Percentiles rank a stretch among this genome's conserved stretches.
Conservation (phyloP, 2,329 filamentous ascomycete species). For the Beauveria asiatica region DNA sequence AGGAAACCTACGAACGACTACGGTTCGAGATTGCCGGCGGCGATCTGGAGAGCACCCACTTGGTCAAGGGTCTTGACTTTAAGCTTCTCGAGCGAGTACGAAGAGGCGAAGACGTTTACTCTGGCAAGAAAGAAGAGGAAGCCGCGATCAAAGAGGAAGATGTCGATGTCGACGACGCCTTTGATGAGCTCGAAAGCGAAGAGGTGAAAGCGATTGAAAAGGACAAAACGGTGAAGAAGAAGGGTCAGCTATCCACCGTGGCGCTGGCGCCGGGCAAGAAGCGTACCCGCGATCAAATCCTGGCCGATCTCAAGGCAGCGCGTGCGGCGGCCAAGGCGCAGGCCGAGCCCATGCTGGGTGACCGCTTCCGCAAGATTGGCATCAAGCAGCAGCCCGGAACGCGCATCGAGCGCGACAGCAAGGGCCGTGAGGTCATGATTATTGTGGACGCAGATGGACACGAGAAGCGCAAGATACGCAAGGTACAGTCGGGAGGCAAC, state of each 20-base stretch:
- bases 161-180: constrained; percentile 52
- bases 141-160: constrained; percentile 22
- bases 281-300: constrained; percentile 55
- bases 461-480: constrained; percentile 57
- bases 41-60: constrained; percentile 69
- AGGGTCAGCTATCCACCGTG: constrained; percentile 50
- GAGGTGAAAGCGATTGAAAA: constrained; percentile 46
- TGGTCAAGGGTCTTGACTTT: constrained; percentile 88
- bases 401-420: constrained; percentile 52
- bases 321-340: constrained; percentile 50
- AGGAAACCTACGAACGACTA: constrained; percentile 66
- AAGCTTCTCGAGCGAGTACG: constrained; percentile 63
- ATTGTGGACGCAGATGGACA: constrained; percentile 58
- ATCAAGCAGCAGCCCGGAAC: constrained; percentile 43
- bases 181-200: constrained; percentile 48
- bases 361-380: constrained; percentile 58
- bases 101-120: constrained; percentile 58
- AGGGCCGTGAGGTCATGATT: constrained; percentile 55
- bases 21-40: constrained; percentile 74
- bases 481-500: constrained; percentile 31
- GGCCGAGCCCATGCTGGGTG: constrained; percentile 43
- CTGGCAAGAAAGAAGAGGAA: constrained; percentile 23
- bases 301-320: constrained; percentile 58
- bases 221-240: constrained; percentile 46
- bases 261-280: constrained; percentile 48